Evolutionary conservation across 768 basidiomycete species (phyloP).

Genomic region (Kwoniella mangroviensis): DNA sequence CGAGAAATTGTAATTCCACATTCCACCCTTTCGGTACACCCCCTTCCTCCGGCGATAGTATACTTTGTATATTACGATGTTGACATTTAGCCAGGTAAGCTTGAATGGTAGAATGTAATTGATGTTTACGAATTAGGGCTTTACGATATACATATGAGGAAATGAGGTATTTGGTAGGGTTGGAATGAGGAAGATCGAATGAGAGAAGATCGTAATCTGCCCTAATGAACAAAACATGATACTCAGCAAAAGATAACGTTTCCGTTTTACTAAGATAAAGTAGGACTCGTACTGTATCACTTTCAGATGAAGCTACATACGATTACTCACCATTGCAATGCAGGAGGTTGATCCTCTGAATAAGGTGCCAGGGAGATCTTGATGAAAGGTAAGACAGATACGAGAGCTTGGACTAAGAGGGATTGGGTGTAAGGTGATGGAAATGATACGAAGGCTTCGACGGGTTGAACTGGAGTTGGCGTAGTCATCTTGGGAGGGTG

Average conservation of each 20-base stretch:
- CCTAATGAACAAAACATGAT: conserved; percentile 58
- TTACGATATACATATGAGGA: conserved; percentile 90
- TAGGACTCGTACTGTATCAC: neutral
- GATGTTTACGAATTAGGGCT: conserved; percentile 92
- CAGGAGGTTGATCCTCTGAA: conserved; percentile 42
- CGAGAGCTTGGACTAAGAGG: conserved; percentile 62
- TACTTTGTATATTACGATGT: conserved; percentile 61
- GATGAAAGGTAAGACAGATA: conserved; percentile 49
- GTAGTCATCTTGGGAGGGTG: neutral
- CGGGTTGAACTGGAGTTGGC: neutral
- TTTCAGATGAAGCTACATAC: too few species aligned
- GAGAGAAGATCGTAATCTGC: conserved; percentile 85
- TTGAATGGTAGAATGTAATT: conserved; percentile 74
- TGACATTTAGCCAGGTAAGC: conserved; percentile 70
- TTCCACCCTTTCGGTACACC: conserved; percentile 75
- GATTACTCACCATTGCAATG: conserved; percentile 48
- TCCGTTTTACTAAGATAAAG: too few species aligned
- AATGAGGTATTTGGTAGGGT: conserved; percentile 64
- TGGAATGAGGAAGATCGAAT: conserved; percentile 70
- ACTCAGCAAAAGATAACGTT: too few species aligned
- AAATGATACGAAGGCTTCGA: conserved; percentile 63
- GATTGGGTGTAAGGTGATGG: conserved; percentile 66
- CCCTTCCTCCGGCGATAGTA: conserved; percentile 59
- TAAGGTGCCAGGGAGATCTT: conserved; percentile 52
- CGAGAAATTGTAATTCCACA: conserved; percentile 82